Evolutionary conservation across 2,329 filamentous ascomycete genomes (phyloP).

Genomic region (Talaromyces sp.): DNA sequence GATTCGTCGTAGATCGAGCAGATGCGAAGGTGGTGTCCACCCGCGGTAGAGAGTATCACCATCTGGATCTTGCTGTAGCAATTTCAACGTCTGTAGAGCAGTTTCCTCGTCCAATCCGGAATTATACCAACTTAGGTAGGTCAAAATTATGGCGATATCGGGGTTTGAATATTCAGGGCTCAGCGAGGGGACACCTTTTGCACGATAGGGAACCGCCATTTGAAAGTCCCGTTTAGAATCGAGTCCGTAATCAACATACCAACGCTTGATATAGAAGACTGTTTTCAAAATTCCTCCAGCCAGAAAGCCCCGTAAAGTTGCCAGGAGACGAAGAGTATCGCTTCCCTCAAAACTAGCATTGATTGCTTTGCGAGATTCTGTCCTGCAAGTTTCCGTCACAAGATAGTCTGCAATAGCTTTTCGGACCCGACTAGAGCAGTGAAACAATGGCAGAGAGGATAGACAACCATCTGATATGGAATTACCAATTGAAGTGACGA

Average conservation of each 20-base stretch:
- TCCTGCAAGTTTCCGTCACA: no score
- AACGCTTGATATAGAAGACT: conserved; percentile 52
- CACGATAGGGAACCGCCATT: conserved; percentile 55
- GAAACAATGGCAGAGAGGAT: not conserved
- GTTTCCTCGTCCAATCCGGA: not conserved
- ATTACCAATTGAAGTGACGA: not conserved
- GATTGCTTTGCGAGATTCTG: not conserved
- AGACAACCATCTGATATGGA: not conserved
- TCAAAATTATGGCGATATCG: conserved; percentile 52
- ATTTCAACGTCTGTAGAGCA: not conserved
- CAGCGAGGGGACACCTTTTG: conserved; percentile 52
- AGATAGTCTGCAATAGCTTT: no score
- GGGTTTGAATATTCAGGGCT: conserved; percentile 59
- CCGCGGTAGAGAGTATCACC: not conserved
- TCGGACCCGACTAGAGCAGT: no score
- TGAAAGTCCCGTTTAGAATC: conserved; percentile 44
- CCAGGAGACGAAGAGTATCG: conserved; percentile 12
- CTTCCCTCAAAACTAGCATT: not conserved
- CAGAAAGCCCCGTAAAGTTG: conserved; percentile 44
- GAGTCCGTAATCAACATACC: conserved; percentile 60
- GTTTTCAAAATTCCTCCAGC: conserved; percentile 51
- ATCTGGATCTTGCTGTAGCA: not conserved
- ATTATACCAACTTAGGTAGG: conserved; percentile 49
- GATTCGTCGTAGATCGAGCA: not conserved
- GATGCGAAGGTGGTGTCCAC: not conserved